Base-by-base conservation (phyloP, 2,329 filamentous ascomycete genomes). In the Dactylellina parvicollis region DNA sequence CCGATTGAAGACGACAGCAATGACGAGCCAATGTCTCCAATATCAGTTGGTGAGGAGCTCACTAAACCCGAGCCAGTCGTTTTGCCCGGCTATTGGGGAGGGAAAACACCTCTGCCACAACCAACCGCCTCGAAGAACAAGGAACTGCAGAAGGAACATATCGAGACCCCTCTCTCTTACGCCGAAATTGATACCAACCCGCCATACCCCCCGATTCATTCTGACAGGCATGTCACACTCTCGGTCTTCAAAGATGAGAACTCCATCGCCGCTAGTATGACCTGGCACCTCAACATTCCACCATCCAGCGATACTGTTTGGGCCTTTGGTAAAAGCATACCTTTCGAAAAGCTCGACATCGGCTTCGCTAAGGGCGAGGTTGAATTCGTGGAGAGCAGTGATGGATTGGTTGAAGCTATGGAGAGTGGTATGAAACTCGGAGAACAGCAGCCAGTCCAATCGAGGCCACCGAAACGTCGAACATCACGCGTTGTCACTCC, bases 121-220 rank as follows among this genome's bases (percentile, higher is more conserved):
- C 86, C 78, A 83, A 84, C 75, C 84, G 82, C 73, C 82, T 75
- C 77, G 82, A 80, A 77, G 80, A 80, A 61, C 81, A 80, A 76
- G 77, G 81, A 79, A 60, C 80, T 78, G 77, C 78, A 75, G 75
- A 79, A 78, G 54, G 77, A 76, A 76, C 83, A 82, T 77, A 82
- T 80, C 78, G 73, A 82, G 81, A 62, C 85, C 83, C 79, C 90
- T 83, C 80, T 91, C 82, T 79, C 90, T 82, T 79, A 93, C 87
- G 92, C 92, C 4, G 93, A 97, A 82, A 96, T 96, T 76, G 95
- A 99, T 79, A 96, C 94, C 1, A 97, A 94, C 78, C 91, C 93
- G 3, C 92, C 94, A 1, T 98, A 96, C 78, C 93, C 96, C 78
- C 94, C 95, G 0, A 97, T 98, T 82, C 94, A 98, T 80, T 95